phyloP scores from a whole-genome alignment of 139 green algal genomes.

The Helicosporidium sp. region DNA sequence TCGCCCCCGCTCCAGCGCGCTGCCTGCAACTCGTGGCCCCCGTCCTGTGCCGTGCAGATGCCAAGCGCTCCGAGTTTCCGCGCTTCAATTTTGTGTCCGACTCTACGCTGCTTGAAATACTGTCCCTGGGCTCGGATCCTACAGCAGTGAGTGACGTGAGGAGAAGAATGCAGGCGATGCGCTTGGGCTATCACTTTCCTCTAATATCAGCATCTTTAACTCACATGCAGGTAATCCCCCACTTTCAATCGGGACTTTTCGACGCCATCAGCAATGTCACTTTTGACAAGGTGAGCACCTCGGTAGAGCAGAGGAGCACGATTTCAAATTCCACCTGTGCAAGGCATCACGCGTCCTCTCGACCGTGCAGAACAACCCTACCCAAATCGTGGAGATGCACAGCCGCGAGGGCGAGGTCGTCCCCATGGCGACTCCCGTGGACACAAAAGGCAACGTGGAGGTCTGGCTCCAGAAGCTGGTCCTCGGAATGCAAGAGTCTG shows the following conservation, averaged over 20 bases:
- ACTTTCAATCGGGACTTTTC: slow-evolving; percentile 92
- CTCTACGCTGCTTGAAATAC: slow-evolving; percentile 85
- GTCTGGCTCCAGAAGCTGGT: slow-evolving; percentile 85
- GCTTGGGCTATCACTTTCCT: too few relatives aligned
- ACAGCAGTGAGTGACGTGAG: slow-evolving; percentile 43
- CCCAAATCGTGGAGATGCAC: slow-evolving; percentile 77
- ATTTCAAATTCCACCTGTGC: too few relatives aligned
- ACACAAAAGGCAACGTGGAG: slow-evolving; percentile 76
- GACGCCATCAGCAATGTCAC: slow-evolving; percentile 71
- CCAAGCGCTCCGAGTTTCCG: slow-evolving; percentile 83
- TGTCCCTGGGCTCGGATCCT: slow-evolving; percentile 79
- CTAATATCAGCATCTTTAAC: too few relatives aligned
- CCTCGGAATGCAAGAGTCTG: slow-evolving; percentile 54
- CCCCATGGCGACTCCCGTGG: slow-evolving; percentile 34
- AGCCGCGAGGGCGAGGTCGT: slow-evolving; percentile 64
- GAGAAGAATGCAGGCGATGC: too few relatives aligned
- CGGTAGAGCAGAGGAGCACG: too few relatives aligned
- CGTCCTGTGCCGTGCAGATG: slow-evolving; percentile 22
- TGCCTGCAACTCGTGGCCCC: neutral
- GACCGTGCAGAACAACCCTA: slow-evolving; percentile 51
- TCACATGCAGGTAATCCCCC: slow-evolving; percentile 30
- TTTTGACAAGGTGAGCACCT: slow-evolving; percentile 63
- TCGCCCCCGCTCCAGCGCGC: neutral
- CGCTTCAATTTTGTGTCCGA: slow-evolving; percentile 96
- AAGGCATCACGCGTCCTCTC: too few relatives aligned